These are phyloP conservation scores for Umbellularia californica DNA, from an alignment of 164 flowering plant genomes.

Conservation along the genomic window DNA sequence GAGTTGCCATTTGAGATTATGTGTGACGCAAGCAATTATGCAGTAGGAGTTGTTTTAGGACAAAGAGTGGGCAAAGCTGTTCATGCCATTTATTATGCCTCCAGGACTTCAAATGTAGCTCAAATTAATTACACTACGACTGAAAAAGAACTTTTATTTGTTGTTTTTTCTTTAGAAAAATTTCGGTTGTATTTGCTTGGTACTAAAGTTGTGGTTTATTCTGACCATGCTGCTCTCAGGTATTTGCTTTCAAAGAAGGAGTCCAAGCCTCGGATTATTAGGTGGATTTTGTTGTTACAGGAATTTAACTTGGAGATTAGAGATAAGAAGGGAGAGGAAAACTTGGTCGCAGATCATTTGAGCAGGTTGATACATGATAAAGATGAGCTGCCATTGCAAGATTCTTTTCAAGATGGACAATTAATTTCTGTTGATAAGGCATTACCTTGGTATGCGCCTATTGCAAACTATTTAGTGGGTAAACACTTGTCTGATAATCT, in stretches of 20 bases:
- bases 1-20: too few relatives aligned
- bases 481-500: background rate
- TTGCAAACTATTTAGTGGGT: background rate
- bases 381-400: background rate
- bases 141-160: background rate
- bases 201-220: background rate
- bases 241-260: constrained; percentile 3
- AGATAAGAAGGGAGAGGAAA: too few relatives aligned
- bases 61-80: too few relatives aligned
- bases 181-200: background rate
- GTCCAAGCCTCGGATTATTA: constrained; percentile 1
- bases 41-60: too few relatives aligned
- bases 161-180: background rate
- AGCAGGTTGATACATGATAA: background rate
- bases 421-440: background rate
- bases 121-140: too few relatives aligned
- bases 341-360: background rate
- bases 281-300: background rate
- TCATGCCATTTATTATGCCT: too few relatives aligned
- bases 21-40: too few relatives aligned
- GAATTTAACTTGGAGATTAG: too few relatives aligned
- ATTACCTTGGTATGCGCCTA: background rate
- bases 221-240: background rate
- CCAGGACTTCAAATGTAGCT: too few relatives aligned
- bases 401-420: background rate